These are phyloP conservation scores for Talaromyces sp. DNA, from an alignment of 2,329 filamentous ascomycete genomes.

Conservation along the genomic window DNA sequence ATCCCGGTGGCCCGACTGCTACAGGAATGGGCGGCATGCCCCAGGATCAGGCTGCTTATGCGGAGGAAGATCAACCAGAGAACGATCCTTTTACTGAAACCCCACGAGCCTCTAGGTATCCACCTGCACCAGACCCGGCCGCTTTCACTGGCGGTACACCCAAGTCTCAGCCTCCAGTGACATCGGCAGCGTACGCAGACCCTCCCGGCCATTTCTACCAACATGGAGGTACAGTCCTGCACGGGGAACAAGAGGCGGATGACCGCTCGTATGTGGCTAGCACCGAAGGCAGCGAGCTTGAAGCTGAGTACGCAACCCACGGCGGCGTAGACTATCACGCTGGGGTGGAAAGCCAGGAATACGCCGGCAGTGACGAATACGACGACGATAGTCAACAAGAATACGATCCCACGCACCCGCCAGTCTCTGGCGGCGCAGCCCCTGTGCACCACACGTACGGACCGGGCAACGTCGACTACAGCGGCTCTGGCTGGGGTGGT, in stretches of 20 bases:
- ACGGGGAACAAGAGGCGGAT: conserved; percentile 40
- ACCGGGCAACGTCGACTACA: conserved; percentile 55
- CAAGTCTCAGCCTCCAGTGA: conserved; percentile 17
- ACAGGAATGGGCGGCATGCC: conserved; percentile 28
- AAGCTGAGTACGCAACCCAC: conserved; percentile 66
- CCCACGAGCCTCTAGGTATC: conserved; percentile 24
- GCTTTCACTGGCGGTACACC: conserved; percentile 21
- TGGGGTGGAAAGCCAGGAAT: conserved; percentile 56
- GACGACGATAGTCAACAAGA: conserved; percentile 47
- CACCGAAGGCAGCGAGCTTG: conserved; percentile 54
- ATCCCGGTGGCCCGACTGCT: conserved; percentile 30
- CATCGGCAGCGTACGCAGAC: conserved; percentile 13
- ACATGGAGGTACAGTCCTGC: conserved; percentile 30
- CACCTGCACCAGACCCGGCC: conserved; percentile 24
- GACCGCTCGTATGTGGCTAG: conserved; percentile 47
- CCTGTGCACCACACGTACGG: conserved; percentile 24
- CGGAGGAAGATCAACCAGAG: conserved; percentile 49
- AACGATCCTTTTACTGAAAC: conserved; percentile 60
- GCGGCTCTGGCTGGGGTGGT: conserved; percentile 62
- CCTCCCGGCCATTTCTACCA: conserved; percentile 34
- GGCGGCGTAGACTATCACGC: conserved; percentile 57
- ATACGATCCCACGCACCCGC: conserved; percentile 22
- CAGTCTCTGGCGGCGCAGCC: conserved; percentile 20
- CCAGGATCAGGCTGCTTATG: conserved; percentile 43
- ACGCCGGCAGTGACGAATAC: conserved; percentile 52